Evolutionary conservation across 2,329 filamentous ascomycete species (phyloP), one percentile per base, ranked within the genome.

Genomic region (Albifimbria verrucaria): DNA sequence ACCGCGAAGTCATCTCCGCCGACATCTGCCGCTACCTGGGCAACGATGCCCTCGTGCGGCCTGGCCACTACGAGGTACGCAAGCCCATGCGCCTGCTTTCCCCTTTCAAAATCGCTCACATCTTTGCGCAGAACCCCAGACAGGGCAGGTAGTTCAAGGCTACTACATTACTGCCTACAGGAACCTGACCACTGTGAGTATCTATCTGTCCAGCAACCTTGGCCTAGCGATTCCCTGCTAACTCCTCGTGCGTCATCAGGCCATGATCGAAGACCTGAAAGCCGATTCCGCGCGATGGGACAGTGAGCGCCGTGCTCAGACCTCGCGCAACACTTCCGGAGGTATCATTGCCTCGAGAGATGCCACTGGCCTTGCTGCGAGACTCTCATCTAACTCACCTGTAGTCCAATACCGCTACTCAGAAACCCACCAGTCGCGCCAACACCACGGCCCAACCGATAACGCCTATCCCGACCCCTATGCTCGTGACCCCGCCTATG

Each of bases 11-110:
- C 64, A 91, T 92, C 72, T 90, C 89, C 58, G 86, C 88, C 68
- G 89, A 92, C 69, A 90, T 92, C 60, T 92, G 89, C 76, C 87
- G 88, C 67, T 92, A 91, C 69, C 80, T 92, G 62, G 89, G 89
- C 65, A 90, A 90, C 70, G 89, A 92, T 77, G 89, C 89, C 61
- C 80, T 90, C 64, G 88, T 90, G 67, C 86, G 86, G 66, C 88
- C 88, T 55, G 87, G 86, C 64, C 83, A 81, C 62, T 87, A 89
- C 72, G 83, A 89, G 80, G 87, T 90, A 80, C 64, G 62, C 49
- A 49, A 41, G 25, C 51, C 21, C 23, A 43, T 15, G 24, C 18
- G 28, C 18, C 36, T 18, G 46, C 44, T 47, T 53, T 50, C 28
- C n/a, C n/a, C n/a, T n/a, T n/a, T n/a, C n/a, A n/a, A n/a, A 60